phyloP scores from a whole-genome alignment of 352 stramenopile species.

The Pythium aristosporum region DNA sequence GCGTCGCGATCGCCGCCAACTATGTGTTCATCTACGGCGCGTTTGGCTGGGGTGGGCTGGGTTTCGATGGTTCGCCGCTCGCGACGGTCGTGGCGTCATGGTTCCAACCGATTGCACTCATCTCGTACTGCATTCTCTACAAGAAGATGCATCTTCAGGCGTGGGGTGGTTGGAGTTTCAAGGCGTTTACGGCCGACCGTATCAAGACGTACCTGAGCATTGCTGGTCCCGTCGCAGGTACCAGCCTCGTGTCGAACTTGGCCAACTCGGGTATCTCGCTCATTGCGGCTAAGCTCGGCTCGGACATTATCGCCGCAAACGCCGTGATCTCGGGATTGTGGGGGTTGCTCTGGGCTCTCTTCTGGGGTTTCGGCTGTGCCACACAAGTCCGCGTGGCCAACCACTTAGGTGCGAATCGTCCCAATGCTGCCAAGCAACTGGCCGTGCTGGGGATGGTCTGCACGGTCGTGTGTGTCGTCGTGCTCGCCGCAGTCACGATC shows the following conservation, averaged over 20 bases:
- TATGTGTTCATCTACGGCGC: conserved; percentile 48
- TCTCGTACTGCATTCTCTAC: conserved; percentile 74
- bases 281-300: conserved; percentile 67
- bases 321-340: conserved; percentile 68
- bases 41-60: conserved; percentile 57
- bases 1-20: conserved; percentile 59
- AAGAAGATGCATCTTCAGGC: conserved; percentile 70
- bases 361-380: conserved; percentile 78
- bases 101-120: conserved; percentile 77
- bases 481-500: conserved; percentile 39
- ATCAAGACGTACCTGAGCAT: conserved; percentile 69
- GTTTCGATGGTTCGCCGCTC: conserved; percentile 76
- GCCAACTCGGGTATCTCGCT: conserved; percentile 69
- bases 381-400: conserved; percentile 80
- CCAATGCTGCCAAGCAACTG: conserved; percentile 58
- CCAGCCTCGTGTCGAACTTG: conserved; percentile 71
- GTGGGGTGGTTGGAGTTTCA: conserved; percentile 67
- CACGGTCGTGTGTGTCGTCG: conserved; percentile 47
- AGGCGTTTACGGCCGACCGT: conserved; percentile 56
- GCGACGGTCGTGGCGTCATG: conserved; percentile 75
- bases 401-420: conserved; percentile 68
- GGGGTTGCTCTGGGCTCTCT: conserved; percentile 69
- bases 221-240: conserved; percentile 55
- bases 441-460: conserved; percentile 61
- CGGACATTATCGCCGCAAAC: conserved; percentile 76